A percentile compares a stretch with the other conserved stretches of the same genome.
These are phyloP conservation scores for Saccharomycopsis oosterbeekiorum DNA, from an alignment of 805 yeast species.

Conservation along the genomic window DNA sequence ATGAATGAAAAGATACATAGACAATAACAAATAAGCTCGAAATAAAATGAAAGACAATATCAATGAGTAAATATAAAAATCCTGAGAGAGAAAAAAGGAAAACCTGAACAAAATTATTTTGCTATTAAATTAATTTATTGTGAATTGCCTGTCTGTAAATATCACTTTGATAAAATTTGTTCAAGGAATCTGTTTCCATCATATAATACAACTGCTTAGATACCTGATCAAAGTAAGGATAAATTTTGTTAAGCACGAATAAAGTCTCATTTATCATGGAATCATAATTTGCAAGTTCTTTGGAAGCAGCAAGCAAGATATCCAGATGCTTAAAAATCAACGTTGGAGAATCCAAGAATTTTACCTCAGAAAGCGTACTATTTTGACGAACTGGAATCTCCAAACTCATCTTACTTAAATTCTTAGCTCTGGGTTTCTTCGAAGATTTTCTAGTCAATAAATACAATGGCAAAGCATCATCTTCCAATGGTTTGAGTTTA, in stretches of 20 bases:
- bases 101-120: background rate
- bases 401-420: background rate
- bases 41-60: too few relatives aligned
- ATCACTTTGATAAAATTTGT: slow-evolving; percentile 48
- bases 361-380: background rate
- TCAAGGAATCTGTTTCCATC: slow-evolving; percentile 67
- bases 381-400: background rate
- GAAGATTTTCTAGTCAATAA: background rate
- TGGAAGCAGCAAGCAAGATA: background rate
- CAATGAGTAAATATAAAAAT: too few relatives aligned
- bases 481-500: background rate
- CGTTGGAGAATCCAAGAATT: slow-evolving; percentile 6
- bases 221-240: slow-evolving; percentile 39
- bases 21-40: too few relatives aligned
- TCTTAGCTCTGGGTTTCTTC: background rate
- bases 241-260: slow-evolving; percentile 29
- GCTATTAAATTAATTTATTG: slow-evolving; percentile 18
- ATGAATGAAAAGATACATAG: too few relatives aligned
- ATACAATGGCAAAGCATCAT: slow-evolving; percentile 1
- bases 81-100: background rate
- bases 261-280: slow-evolving; percentile 27
- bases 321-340: slow-evolving; percentile 1
- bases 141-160: slow-evolving; percentile 24
- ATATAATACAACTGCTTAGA: slow-evolving; percentile 41
- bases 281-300: slow-evolving; percentile 26